A percentile compares a stretch with the other conserved stretches of the same genome.
phyloP scores from a whole-genome alignment of 2,329 filamentous ascomycete genomes.

The Thyridium curvatum region DNA sequence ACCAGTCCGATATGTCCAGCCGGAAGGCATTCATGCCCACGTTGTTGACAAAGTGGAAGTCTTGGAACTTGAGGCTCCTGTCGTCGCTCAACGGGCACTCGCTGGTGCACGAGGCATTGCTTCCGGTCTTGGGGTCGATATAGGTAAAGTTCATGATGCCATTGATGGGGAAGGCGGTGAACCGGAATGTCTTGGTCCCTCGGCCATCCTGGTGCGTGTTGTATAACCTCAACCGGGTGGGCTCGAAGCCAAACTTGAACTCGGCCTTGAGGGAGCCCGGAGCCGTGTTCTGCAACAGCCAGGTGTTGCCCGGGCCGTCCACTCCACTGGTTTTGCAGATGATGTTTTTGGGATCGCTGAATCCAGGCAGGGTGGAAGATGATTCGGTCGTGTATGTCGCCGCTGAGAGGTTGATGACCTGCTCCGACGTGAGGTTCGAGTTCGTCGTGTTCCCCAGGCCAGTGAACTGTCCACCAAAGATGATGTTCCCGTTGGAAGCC shows the following conservation, averaged over 20 bases:
- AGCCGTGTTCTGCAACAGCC: conserved; percentile 70
- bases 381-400: conserved; percentile 66
- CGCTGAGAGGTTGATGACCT: conserved; percentile 78
- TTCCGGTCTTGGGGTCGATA: conserved; percentile 64
- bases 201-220: conserved; percentile 81
- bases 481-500: conserved; percentile 72
- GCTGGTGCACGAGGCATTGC: conserved; percentile 67
- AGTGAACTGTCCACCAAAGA: conserved; percentile 88
- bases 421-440: conserved; percentile 60
- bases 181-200: conserved; percentile 83
- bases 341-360: conserved; percentile 72
- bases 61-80: conserved; percentile 62
- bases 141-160: conserved; percentile 98
- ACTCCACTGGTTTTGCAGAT: conserved; percentile 67
- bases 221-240: conserved; percentile 79
- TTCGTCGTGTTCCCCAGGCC: conserved; percentile 76
- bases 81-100: conserved; percentile 78
- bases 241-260: conserved; percentile 79
- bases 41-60: conserved; percentile 83
- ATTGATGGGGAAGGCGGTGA: conserved; percentile 75
- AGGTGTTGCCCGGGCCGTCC: conserved; percentile 71
- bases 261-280: conserved; percentile 78
- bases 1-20: conserved; percentile 82
- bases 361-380: conserved; percentile 55
- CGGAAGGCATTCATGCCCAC: conserved; percentile 86